A percentile compares a stretch with the other conserved stretches of the same genome.
Conservation (phyloP, 495 filamentous ascomycete genomes). For the Cercophora scortea region DNA sequence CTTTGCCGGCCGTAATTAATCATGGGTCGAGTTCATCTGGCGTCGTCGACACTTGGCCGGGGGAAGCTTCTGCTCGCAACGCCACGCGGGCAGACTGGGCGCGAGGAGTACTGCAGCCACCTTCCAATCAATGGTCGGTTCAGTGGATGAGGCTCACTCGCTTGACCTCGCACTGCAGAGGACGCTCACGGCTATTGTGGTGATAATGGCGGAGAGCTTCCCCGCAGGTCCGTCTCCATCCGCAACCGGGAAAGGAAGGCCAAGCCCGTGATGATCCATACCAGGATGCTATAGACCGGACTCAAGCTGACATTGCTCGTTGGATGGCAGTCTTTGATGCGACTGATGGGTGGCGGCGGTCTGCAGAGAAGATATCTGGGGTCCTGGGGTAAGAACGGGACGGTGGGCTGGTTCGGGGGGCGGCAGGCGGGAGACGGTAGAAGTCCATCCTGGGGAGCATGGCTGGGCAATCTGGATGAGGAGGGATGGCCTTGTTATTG, state of each 20-base stretch:
- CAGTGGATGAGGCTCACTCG: not conserved
- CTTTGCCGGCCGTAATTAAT: constrained; percentile 24
- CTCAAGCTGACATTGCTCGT: not conserved
- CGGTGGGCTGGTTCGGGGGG: not conserved
- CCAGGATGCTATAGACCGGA: constrained; percentile 1
- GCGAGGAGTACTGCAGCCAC: not conserved
- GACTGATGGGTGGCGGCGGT: too few species aligned
- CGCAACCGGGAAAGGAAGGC: constrained; percentile 8
- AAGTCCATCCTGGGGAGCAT: constrained; percentile 1
- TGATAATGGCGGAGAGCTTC: constrained; percentile 4
- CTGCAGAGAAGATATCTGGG: too few species aligned
- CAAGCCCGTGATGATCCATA: not conserved
- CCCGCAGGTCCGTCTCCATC: constrained; percentile 9
- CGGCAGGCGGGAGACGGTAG: not conserved
- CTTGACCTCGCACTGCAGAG: not conserved
- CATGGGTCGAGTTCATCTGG: constrained; percentile 9
- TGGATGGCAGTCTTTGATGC: too few species aligned
- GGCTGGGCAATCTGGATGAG: constrained; percentile 24
- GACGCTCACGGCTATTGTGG: constrained; percentile 3
- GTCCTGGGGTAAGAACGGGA: too few species aligned
- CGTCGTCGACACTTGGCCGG: constrained; percentile 7
- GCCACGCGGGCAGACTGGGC: not conserved
- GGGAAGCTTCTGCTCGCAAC: not conserved
- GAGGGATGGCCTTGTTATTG: too few species aligned
- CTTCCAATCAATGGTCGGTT: not conserved